Evolutionary conservation across 1,284 basidiomycete genomes (phyloP).

Genomic region (Rhodofomes roseus): DNA sequence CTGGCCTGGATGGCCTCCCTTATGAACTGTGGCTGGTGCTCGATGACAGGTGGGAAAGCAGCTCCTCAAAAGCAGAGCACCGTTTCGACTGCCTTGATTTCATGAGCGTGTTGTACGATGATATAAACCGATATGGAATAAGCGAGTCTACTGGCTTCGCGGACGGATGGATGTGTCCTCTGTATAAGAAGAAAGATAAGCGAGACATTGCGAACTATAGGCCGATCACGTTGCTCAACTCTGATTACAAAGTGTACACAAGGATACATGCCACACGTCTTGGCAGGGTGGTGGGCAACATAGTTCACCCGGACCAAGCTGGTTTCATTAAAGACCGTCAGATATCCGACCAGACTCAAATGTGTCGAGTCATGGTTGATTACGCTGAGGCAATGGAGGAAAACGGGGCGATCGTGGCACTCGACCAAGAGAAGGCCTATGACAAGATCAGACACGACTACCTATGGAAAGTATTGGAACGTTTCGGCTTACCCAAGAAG

Average conservation of each 20-base stretch:
- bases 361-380: slow-evolving; percentile 18
- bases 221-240: slow-evolving; percentile 31
- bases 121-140: slow-evolving; percentile 17
- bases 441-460: slow-evolving; percentile 28
- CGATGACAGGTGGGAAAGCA: no score
- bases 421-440: slow-evolving; percentile 25
- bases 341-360: slow-evolving; percentile 21
- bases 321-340: slow-evolving; percentile 25
- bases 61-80: not conserved
- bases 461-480: slow-evolving; percentile 21
- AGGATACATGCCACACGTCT: slow-evolving; percentile 17
- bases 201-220: slow-evolving; percentile 28
- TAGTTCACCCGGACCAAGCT: slow-evolving; percentile 26
- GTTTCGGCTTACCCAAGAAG: slow-evolving; percentile 13
- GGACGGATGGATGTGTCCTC: slow-evolving; percentile 30
- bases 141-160: slow-evolving; percentile 15
- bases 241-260: slow-evolving; percentile 29
- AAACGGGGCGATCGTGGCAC: slow-evolving; percentile 23
- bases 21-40: slow-evolving; percentile 21
- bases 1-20: slow-evolving; percentile 17
- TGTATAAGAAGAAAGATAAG: slow-evolving; percentile 32
- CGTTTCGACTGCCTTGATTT: not conserved
- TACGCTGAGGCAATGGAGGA: slow-evolving; percentile 20
- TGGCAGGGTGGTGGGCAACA: not conserved
- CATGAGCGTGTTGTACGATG: not conserved